Percentiles rank a stretch among this genome's conserved stretches.
Conservation (phyloP, 2,329 filamentous ascomycete species). For the Orbilia brochopaga region DNA sequence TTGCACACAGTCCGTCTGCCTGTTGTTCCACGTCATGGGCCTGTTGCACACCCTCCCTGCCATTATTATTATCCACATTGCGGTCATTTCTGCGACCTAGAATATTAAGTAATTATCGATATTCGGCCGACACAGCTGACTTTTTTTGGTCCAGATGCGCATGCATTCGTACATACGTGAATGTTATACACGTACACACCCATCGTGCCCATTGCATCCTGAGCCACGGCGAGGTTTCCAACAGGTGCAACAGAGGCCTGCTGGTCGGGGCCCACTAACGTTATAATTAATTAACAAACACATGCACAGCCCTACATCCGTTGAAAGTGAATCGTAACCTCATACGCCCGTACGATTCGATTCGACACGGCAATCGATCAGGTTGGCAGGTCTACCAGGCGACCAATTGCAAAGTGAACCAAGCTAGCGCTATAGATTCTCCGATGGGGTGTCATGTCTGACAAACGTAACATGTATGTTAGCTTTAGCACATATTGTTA, state of each 20-base stretch:
- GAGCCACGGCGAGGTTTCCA: not conserved
- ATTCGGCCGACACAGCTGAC: no score
- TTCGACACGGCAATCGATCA: no score
- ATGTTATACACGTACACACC: no score
- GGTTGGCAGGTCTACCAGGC: no score
- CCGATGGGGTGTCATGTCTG: not conserved
- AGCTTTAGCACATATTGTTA: no score
- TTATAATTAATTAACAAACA: not conserved
- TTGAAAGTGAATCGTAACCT: no score
- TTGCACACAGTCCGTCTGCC: slow-evolving; percentile 20
- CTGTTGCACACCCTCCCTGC: slow-evolving; percentile 6
- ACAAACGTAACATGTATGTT: not conserved
- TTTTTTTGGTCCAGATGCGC: no score
- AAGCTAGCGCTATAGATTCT: not conserved
- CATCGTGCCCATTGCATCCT: not conserved
- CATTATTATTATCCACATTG: slow-evolving; percentile 1
- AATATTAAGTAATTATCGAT: no score
- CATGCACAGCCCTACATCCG: no score
- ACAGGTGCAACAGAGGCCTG: not conserved
- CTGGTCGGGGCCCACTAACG: not conserved
- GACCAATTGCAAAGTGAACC: not conserved
- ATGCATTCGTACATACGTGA: no score
- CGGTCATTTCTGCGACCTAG: slow-evolving; percentile 18
- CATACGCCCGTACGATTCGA: no score
- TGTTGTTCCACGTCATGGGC: slow-evolving; percentile 22